Evolutionary conservation across 495 filamentous ascomycete genomes (phyloP).

Genomic region (Beverwykella pulmonaria): DNA sequence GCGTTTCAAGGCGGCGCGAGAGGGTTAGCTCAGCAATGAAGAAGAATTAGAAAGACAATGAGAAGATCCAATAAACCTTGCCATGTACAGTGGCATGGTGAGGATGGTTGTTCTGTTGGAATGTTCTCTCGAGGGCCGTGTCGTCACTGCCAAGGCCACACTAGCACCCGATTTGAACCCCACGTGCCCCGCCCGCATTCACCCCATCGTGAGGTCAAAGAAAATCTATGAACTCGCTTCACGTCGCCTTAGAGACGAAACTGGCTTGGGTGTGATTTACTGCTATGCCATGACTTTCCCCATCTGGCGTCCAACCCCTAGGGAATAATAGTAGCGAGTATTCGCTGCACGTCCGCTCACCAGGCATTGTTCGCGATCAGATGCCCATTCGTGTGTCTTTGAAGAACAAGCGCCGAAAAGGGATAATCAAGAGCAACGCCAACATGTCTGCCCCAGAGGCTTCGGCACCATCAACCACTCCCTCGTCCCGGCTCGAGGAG

Average conservation of each 20-base stretch:
- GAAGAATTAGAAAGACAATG: too few relatives aligned
- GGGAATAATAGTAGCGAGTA: slow-evolving; percentile 36
- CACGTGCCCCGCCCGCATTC: too few relatives aligned
- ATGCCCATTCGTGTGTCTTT: slow-evolving; percentile 31
- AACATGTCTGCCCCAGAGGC: slow-evolving; percentile 15
- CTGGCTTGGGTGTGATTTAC: slow-evolving; percentile 6
- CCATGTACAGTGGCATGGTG: too few relatives aligned
- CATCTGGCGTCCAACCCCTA: background rate
- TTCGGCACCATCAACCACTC: slow-evolving; percentile 15
- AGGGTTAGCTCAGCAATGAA: too few relatives aligned
- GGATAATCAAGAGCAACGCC: slow-evolving; percentile 4
- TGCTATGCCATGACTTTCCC: background rate
- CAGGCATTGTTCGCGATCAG: slow-evolving; percentile 27
- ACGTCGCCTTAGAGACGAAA: slow-evolving; percentile 37
- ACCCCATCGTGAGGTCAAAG: too few relatives aligned
- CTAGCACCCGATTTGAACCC: too few relatives aligned
- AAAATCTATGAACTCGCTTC: too few relatives aligned
- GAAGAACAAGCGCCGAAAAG: slow-evolving; percentile 14
- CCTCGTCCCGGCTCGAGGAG: background rate
- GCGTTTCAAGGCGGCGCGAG: too few relatives aligned
- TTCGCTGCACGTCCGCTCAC: slow-evolving; percentile 1
- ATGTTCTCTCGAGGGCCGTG: too few relatives aligned
- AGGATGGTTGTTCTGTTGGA: too few relatives aligned
- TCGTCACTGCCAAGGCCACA: slow-evolving; percentile 38
- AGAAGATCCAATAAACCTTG: too few relatives aligned